Conservation (phyloP, 2,329 filamentous ascomycete genomes). For the Botrytis elliptica region DNA sequence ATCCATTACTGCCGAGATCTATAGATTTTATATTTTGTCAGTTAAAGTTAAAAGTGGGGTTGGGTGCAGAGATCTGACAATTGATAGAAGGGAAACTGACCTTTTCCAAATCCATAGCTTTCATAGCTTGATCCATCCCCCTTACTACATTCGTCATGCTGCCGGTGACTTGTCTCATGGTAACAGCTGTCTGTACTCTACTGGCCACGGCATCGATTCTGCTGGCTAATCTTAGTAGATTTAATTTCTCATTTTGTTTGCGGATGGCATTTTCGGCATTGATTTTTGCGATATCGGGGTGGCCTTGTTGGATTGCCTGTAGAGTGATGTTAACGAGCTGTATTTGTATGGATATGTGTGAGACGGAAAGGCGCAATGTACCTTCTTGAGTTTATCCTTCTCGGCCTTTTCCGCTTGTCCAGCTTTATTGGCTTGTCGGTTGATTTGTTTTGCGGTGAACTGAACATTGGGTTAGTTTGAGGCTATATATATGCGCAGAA, state of each 20-base stretch:
- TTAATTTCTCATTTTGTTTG: constrained; percentile 61
- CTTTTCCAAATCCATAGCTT: constrained; percentile 62
- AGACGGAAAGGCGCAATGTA: constrained; percentile 27
- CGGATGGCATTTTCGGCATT: constrained; percentile 63
- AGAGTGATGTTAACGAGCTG: constrained; percentile 11
- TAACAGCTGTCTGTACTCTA: constrained; percentile 61
- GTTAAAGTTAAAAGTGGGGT: neutral
- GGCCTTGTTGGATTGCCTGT: constrained; percentile 58
- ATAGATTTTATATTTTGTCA: constrained; percentile 1
- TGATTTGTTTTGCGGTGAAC: constrained; percentile 64
- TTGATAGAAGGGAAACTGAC: constrained; percentile 39
- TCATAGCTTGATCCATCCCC: constrained; percentile 62
- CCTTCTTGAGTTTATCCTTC: constrained; percentile 62
- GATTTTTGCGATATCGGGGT: constrained; percentile 60
- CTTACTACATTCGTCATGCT: constrained; percentile 62
- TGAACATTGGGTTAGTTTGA: constrained; percentile 22
- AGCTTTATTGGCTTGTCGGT: constrained; percentile 60
- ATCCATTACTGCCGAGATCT: constrained; percentile 66
- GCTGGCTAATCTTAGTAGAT: constrained; percentile 55
- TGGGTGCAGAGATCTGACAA: neutral
- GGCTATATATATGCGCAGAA: constrained; percentile 1
- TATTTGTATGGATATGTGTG: neutral
- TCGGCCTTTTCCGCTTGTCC: constrained; percentile 60
- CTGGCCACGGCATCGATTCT: constrained; percentile 59
- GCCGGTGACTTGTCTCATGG: constrained; percentile 59